These are phyloP conservation scores for Astrocystis sublimbata DNA, from an alignment of 495 filamentous ascomycete species.

Conservation along the genomic window DNA sequence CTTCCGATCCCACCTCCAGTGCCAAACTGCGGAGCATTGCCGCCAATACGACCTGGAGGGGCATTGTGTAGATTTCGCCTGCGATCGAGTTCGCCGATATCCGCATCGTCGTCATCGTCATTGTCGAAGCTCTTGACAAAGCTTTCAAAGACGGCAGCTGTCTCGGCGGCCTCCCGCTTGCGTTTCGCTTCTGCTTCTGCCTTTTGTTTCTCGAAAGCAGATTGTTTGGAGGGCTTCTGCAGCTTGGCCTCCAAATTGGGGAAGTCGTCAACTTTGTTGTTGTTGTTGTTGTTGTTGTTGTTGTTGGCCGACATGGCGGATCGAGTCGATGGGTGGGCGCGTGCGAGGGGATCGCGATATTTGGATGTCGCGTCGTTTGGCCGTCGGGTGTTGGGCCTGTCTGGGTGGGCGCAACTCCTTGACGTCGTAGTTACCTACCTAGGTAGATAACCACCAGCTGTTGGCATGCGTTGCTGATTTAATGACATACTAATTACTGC, in stretches of 20 bases:
- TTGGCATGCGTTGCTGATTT: background rate
- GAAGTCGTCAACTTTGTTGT: constrained; percentile 60
- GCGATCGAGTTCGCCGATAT: constrained; percentile 33
- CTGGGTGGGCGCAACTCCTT: background rate
- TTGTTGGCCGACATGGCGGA: constrained; percentile 43
- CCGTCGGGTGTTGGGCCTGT: too few relatives aligned
- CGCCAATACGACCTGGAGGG: constrained; percentile 46
- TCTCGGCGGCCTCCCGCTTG: constrained; percentile 82
- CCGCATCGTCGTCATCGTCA: constrained; percentile 52
- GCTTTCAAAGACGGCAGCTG: constrained; percentile 84
- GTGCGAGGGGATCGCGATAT: background rate
- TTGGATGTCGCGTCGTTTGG: background rate
- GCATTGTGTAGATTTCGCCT: constrained; percentile 33
- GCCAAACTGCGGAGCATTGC: constrained; percentile 54
- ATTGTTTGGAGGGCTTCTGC: constrained; percentile 80
- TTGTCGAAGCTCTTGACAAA: constrained; percentile 90
- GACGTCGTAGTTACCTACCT: background rate
- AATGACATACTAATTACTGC: background rate
- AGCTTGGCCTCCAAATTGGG: constrained; percentile 85
- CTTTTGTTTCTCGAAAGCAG: constrained; percentile 88
- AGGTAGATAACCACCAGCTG: background rate
- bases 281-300: too few relatives aligned
- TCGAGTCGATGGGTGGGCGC: constrained; percentile 1
- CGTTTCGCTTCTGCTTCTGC: constrained; percentile 93
- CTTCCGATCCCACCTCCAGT: constrained; percentile 34